phyloP scores from a whole-genome alignment of 208 protist genomes.

The Balamuthia mandrillaris region DNA sequence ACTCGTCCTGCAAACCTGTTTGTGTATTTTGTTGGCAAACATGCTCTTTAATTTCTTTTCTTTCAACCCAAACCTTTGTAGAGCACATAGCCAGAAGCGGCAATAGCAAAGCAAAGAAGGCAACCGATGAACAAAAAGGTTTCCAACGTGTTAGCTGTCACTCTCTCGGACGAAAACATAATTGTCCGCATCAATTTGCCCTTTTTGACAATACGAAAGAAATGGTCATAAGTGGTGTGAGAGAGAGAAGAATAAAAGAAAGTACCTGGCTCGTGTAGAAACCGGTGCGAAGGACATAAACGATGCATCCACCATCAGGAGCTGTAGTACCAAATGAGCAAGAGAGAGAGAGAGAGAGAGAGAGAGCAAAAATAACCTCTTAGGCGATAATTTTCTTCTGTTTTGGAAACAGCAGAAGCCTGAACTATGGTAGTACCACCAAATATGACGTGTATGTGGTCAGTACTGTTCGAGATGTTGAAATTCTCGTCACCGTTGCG shows the following conservation, averaged over 20 bases:
- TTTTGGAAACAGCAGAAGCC: neutral
- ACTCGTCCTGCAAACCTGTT: slow-evolving; percentile 47
- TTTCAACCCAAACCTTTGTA: slow-evolving; percentile 78
- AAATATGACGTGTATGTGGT: slow-evolving; percentile 37
- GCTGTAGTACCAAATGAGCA: neutral
- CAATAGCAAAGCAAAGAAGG: slow-evolving; percentile 93
- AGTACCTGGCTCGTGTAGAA: slow-evolving; percentile 94
- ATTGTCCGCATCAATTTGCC: slow-evolving; percentile 79
- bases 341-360: neutral
- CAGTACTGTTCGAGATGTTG: slow-evolving; percentile 2
- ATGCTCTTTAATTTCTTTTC: neutral
- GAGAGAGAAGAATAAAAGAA: neutral
- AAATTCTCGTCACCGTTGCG: neutral
- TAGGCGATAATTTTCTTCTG: neutral
- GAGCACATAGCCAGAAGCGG: slow-evolving; percentile 90
- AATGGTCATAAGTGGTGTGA: too few relatives aligned
- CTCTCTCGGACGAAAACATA: slow-evolving; percentile 83
- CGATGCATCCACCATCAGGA: slow-evolving; percentile 80
- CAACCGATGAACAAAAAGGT: slow-evolving; percentile 93
- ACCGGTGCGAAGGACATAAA: slow-evolving; percentile 96
- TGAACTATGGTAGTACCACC: slow-evolving; percentile 31
- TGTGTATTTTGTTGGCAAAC: neutral
- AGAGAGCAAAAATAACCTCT: neutral
- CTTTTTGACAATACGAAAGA: slow-evolving; percentile 31
- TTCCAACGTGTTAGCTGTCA: slow-evolving; percentile 92